phyloP scores from a whole-genome alignment of 2,329 filamentous ascomycete species.

The Aureobasidium melanogenum region DNA sequence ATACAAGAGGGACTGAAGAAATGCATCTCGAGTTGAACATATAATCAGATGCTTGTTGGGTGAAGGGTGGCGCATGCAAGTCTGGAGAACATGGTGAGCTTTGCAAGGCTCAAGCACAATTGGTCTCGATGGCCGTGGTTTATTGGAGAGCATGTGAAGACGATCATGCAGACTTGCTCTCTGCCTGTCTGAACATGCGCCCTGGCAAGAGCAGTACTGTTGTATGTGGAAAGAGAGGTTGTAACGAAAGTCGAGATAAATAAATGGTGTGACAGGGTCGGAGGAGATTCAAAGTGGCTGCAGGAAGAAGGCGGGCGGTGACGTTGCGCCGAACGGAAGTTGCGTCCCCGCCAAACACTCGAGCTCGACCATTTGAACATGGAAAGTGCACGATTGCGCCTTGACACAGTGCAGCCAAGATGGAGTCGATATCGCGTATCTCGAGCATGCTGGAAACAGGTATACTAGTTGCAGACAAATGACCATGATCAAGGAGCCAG shows the following conservation, averaged over 20 bases:
- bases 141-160: not conserved
- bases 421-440: slow-evolving; percentile 96
- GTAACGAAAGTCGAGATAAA: not conserved
- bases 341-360: not conserved
- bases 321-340: not conserved
- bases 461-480: slow-evolving; percentile 31
- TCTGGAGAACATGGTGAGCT: slow-evolving; percentile 49
- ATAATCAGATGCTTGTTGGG: slow-evolving; percentile 61
- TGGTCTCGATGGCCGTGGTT: slow-evolving; percentile 17
- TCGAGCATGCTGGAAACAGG: slow-evolving; percentile 91
- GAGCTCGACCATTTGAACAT: not conserved
- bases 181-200: not conserved
- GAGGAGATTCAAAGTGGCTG: not conserved
- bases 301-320: not conserved
- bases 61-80: slow-evolving; percentile 49
- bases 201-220: not conserved
- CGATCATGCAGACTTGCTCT: not conserved
- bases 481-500: slow-evolving; percentile 2
- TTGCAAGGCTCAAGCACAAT: slow-evolving; percentile 30
- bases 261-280: not conserved
- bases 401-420: slow-evolving; percentile 29
- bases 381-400: not conserved
- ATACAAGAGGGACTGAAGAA: slow-evolving; percentile 49
- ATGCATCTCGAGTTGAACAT: slow-evolving; percentile 56
- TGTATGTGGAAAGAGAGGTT: not conserved